Conservation (phyloP, 2,329 filamentous ascomycete species). For the Penicillium palitans region DNA sequence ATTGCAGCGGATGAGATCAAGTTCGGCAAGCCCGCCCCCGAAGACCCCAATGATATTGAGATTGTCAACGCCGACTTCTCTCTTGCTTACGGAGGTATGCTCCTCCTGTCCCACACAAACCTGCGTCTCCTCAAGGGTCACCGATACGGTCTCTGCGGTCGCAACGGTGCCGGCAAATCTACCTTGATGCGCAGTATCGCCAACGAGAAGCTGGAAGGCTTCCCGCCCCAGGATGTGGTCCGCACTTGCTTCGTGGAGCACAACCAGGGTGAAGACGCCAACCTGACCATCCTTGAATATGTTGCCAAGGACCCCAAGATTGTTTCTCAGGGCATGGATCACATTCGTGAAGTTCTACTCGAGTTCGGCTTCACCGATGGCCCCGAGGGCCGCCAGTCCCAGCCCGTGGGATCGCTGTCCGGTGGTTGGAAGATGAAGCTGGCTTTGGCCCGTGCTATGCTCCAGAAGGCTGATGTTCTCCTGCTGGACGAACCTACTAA, state of each 20-base stretch:
- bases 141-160: slow-evolving; percentile 93
- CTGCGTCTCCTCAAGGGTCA: slow-evolving; percentile 92
- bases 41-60: slow-evolving; percentile 88
- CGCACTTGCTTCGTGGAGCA: slow-evolving; percentile 98
- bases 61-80: slow-evolving; percentile 99
- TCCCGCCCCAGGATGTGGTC: slow-evolving; percentile 87
- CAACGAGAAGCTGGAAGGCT: slow-evolving; percentile 93
- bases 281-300: slow-evolving; percentile 93
- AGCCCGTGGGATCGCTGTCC: slow-evolving; percentile 90
- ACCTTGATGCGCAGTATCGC: slow-evolving; percentile 97
- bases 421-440: slow-evolving; percentile 99
- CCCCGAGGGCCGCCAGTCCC: slow-evolving; percentile 81
- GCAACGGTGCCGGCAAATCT: slow-evolving; percentile 98
- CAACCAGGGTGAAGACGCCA: slow-evolving; percentile 97
- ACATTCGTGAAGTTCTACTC: slow-evolving; percentile 77
- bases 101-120: slow-evolving; percentile 93
- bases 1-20: slow-evolving; percentile 83
- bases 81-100: slow-evolving; percentile 95
- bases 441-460: slow-evolving; percentile 91
- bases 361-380: slow-evolving; percentile 94
- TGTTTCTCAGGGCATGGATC: slow-evolving; percentile 71
- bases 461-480: slow-evolving; percentile 93
- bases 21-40: slow-evolving; percentile 78
- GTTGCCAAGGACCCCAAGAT: slow-evolving; percentile 87
- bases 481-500: slow-evolving; percentile 98